Percentiles rank a stretch among this genome's conserved stretches.
phyloP scores from a whole-genome alignment of 805 yeast species.

The Barnettozyma wickerhamii region DNA sequence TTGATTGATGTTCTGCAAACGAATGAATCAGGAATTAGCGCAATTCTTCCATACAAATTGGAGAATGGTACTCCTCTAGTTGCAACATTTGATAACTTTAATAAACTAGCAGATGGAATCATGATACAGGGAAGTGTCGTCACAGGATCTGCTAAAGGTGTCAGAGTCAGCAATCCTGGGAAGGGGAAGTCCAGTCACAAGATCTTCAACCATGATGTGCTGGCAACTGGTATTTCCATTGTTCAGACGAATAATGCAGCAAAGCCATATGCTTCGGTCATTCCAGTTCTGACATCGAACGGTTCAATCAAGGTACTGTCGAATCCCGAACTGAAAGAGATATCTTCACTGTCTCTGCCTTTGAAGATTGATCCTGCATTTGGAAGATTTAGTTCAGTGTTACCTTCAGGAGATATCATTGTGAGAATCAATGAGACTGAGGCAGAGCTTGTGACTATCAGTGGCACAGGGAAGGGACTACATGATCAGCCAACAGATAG shows the following conservation, averaged over 20 bases:
- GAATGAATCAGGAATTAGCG: constrained; percentile 47
- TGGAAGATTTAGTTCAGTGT: constrained; percentile 39
- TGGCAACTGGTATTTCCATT: constrained; percentile 48
- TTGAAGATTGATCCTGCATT: constrained; percentile 36
- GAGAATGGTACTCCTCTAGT: constrained; percentile 58
- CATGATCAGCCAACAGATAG: constrained; percentile 39
- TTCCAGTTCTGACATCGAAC: constrained; percentile 41
- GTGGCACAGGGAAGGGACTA: constrained; percentile 36
- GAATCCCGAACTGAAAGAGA: constrained; percentile 61
- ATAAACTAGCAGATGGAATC: constrained; percentile 56
- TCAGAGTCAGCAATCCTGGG: constrained; percentile 59
- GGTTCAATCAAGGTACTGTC: constrained; percentile 45
- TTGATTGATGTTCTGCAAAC: constrained; percentile 44
- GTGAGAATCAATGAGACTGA: constrained; percentile 54
- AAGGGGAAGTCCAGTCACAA: constrained; percentile 61
- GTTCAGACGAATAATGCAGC: constrained; percentile 23
- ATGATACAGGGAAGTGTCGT: constrained; percentile 59
- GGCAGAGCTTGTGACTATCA: constrained; percentile 46
- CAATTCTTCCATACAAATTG: constrained; percentile 54
- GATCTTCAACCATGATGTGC: constrained; percentile 44
- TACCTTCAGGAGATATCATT: constrained; percentile 53
- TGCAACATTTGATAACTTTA: constrained; percentile 57
- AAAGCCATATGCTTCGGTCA: constrained; percentile 40
- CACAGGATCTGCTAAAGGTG: constrained; percentile 51
- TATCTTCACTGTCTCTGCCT: constrained; percentile 44